Evolutionary conservation across 2,329 filamentous ascomycete species (phyloP), one percentile per base, ranked within the genome.

Genomic region (Hypoxylon sp.): DNA sequence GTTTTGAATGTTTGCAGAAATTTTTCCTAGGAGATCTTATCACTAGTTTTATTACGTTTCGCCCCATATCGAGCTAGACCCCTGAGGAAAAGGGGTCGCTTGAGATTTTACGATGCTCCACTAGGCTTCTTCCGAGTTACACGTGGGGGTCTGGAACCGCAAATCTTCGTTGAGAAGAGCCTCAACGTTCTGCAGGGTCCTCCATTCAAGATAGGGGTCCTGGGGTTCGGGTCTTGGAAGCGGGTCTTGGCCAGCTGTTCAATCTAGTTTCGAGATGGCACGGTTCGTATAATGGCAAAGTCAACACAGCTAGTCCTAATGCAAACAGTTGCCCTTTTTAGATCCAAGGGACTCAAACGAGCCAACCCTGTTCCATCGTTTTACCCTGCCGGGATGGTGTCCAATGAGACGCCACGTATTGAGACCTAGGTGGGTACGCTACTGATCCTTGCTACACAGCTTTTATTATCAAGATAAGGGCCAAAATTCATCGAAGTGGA

Each of bases 141-240:
- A 62, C 61, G 65, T 69, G 63, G 63, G 62, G 68, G 68, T 57
- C 52, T 63, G 62, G 65, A 67, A 62, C 52, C 55, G 55, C 52
- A n/a, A 53, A 69, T 67, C 60, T 69, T 69, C 67, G 61, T 71
- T 69, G 69, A 69, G 66, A 62, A 54, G 56, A 65, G 57, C 53
- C 69, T 71, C 69, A 71, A 71, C 69, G 56, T 53, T 62, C 42
- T 59, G n/a, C 24, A 46, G 52, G 56, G 64, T 53, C 32, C 44
- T 50, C 44, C n/a, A 39, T 35, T 42, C 51, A 29, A 37, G 47
- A 63, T 62, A 64, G 53, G 66, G 66, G 66, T 69, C 66, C 63
- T 69, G 53, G 69, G 66, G 69, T 62, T 67, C 50, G 31, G 58
- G 65, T 60, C 68, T 56, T 70, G 65, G 63, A 56, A 70, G 61